These are phyloP conservation scores for Candida ascalaphidarum DNA, from an alignment of 805 yeast genomes.

Conservation along the genomic window DNA sequence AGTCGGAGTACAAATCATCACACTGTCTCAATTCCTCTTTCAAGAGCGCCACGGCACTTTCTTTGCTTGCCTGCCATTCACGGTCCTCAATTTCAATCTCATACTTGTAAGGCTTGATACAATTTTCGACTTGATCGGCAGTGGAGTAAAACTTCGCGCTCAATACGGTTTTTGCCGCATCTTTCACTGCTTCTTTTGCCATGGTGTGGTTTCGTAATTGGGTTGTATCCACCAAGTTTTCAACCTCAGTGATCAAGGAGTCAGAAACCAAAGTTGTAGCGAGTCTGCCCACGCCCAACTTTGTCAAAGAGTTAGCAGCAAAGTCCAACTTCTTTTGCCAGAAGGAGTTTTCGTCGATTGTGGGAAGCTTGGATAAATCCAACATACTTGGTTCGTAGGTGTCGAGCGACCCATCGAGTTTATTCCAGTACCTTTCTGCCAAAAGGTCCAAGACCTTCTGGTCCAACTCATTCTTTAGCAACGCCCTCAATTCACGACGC, in stretches of 20 bases:
- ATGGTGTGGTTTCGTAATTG: conserved; percentile 79
- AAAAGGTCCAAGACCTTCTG: conserved; percentile 80
- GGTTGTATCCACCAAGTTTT: conserved; percentile 62
- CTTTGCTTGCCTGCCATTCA: conserved; percentile 82
- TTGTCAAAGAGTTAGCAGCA: conserved; percentile 77
- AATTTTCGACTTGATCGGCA: conserved; percentile 97
- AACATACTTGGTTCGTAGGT: conserved; percentile 40
- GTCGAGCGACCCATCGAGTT: conserved; percentile 29
- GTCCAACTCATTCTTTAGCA: conserved; percentile 78
- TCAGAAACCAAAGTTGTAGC: conserved; percentile 78
- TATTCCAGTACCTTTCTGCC: conserved; percentile 91
- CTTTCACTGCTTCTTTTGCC: conserved; percentile 71
- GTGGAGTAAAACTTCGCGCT: conserved; percentile 78
- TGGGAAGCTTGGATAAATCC: conserved; percentile 46
- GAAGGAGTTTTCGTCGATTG: conserved; percentile 54
- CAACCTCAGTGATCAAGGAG: conserved; percentile 70
- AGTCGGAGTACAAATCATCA: conserved; percentile 45
- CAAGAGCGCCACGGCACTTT: conserved; percentile 62
- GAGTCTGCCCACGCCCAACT: conserved; percentile 87
- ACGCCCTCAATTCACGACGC: conserved; percentile 68
- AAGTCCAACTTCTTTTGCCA: conserved; percentile 88
- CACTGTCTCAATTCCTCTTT: conserved; percentile 86
- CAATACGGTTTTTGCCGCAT: conserved; percentile 76
- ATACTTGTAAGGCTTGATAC: conserved; percentile 95
- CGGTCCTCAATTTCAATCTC: conserved; percentile 95